Evolutionary conservation across 495 filamentous ascomycete species (phyloP).

Genomic region (Penicilliopsis zonata): DNA sequence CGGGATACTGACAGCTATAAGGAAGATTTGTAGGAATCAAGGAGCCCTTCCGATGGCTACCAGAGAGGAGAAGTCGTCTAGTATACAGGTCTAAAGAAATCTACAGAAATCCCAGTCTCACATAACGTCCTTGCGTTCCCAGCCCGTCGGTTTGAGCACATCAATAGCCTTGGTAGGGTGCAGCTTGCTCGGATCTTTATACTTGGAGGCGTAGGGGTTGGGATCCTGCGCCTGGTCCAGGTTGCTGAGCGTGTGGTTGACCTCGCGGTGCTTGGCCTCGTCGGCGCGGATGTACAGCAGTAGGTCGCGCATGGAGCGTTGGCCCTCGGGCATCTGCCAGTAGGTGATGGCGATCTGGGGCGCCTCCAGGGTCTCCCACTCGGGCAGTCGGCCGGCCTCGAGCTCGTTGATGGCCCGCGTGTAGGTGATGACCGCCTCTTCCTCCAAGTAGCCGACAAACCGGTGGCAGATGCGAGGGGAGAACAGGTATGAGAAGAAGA

Average conservation of each 20-base stretch:
- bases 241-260: conserved; percentile 90
- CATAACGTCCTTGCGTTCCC: conserved; percentile 75
- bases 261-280: conserved; percentile 93
- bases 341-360: conserved; percentile 84
- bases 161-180: conserved; percentile 63
- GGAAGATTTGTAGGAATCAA: no score
- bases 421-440: conserved; percentile 95
- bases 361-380: conserved; percentile 67
- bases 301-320: conserved; percentile 73
- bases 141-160: conserved; percentile 56
- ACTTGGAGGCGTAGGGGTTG: conserved; percentile 77
- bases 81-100: neutral
- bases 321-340: conserved; percentile 84
- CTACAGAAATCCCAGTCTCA: conserved; percentile 19
- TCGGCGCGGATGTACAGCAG: conserved; percentile 84
- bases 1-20: no score
- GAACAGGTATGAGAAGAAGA: conserved; percentile 83
- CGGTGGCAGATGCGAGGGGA: conserved; percentile 86
- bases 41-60: no score
- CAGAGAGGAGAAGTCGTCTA: no score
- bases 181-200: conserved; percentile 48
- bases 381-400: conserved; percentile 68
- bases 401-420: conserved; percentile 76
- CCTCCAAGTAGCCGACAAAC: conserved; percentile 94
- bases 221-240: conserved; percentile 71